Evolutionary conservation across 176 grass and related monocot species (phyloP).

Genomic region (Carex kokanica): DNA sequence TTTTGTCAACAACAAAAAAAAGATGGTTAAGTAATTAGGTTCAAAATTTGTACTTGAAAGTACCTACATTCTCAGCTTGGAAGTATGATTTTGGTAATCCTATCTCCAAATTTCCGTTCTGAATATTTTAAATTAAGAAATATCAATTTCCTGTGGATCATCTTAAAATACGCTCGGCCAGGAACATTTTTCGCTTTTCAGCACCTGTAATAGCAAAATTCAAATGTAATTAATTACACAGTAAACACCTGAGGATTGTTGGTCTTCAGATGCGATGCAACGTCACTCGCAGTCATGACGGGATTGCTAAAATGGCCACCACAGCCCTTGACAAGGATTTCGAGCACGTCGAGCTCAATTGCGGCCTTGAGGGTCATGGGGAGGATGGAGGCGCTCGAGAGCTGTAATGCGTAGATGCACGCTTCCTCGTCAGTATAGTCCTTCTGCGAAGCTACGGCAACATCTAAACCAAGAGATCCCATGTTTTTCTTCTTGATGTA

Average conservation of each 20-base stretch:
- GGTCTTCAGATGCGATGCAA: conserved; percentile 47
- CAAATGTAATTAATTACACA: not conserved
- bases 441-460: not conserved
- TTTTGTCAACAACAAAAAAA: too few species aligned
- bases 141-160: too few species aligned
- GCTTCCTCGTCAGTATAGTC: conserved; percentile 49
- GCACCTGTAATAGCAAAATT: not conserved
- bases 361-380: conserved; percentile 91
- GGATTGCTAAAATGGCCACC: not conserved
- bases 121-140: not conserved
- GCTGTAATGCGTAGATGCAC: conserved; percentile 64
- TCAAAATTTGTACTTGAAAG: not conserved
- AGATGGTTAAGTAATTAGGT: too few species aligned
- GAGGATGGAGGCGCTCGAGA: conserved; percentile 62
- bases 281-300: conserved; percentile 40
- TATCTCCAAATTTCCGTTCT: not conserved
- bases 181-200: not conserved
- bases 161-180: too few species aligned
- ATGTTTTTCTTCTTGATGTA: conserved; percentile 7
- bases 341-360: conserved; percentile 69
- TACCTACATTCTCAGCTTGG: not conserved
- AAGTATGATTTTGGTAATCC: not conserved
- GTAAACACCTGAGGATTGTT: conserved; percentile 25
- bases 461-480: conserved; percentile 36
- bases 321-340: conserved; percentile 33